These are phyloP conservation scores for Physaria fendleri DNA, from an alignment of 345 rosid genomes.

Conservation along the genomic window DNA sequence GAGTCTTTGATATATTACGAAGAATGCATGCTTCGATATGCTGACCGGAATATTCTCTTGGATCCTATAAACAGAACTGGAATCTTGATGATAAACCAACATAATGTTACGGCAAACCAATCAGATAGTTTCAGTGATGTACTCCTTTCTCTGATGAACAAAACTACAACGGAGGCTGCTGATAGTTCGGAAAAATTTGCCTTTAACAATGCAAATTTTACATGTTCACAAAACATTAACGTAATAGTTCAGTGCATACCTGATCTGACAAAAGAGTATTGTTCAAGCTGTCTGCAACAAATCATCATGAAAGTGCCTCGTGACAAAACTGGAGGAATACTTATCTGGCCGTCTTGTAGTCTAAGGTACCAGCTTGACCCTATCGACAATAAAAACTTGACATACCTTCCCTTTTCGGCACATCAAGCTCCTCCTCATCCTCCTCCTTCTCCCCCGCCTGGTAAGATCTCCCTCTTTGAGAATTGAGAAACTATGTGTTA, in stretches of 20 bases:
- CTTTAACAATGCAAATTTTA: not conserved
- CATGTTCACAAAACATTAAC: constrained; percentile 20
- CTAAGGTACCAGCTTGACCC: not conserved
- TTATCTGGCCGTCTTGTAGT: not conserved
- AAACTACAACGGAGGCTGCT: not conserved
- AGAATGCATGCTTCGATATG: constrained; percentile 34
- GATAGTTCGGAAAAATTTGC: constrained; percentile 32
- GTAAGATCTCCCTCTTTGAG: not conserved
- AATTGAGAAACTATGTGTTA: not conserved
- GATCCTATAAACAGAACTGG: not conserved
- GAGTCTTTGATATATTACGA: constrained; percentile 23
- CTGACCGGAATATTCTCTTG: constrained; percentile 5
- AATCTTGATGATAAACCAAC: not conserved
- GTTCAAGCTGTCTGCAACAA: constrained; percentile 26
- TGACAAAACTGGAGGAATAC: not conserved
- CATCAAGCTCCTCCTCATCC: not conserved
- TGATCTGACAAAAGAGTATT: constrained; percentile 21
- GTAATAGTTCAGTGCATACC: constrained; percentile 43
- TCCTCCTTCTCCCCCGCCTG: not conserved
- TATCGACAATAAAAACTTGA: not conserved
- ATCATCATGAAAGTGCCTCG: not conserved
- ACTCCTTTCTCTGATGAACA: not conserved
- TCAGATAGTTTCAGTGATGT: not conserved
- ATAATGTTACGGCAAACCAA: not conserved
- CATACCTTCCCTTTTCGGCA: too few relatives aligned